Base-by-base conservation (phyloP, 352 stramenopile genomes). In the Phytophthora sansomeana region DNA sequence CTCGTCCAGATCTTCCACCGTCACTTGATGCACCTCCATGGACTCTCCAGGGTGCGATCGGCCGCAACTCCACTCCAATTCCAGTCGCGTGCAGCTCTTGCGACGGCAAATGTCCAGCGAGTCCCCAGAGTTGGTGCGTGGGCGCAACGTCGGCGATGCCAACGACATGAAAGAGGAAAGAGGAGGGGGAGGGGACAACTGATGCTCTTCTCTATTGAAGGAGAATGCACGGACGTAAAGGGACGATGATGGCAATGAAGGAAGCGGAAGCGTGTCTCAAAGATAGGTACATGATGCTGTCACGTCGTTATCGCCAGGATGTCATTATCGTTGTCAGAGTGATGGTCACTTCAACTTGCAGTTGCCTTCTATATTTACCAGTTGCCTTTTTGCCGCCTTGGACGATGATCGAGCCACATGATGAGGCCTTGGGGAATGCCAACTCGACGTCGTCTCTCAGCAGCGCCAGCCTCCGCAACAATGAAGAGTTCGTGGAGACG, bases 51-150 rank as follows among this genome's bases (percentile, higher is more conserved):
- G 46, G 42, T 74, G 69, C 42, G 57, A 48, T 8, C 61, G 48
- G 1, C 64, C 69, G 39, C 69, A 77, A 59, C 69, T 74, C 69
- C 69, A 77, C 59, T 78, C 69, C 48, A 67, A 24, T 36, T 75
- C 69, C 36, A 66, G 54, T 13, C 65, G 62, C 19, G 56, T 72
- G 56, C 70, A 78, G 70, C 65, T 74, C 52, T 67, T 68, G 47
- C 61, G 66, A 44, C 62, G 61, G 32, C 61, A 75, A 59, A 69
- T 51, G 38, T 72, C 39, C 35, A 73, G 39, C 35, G 35, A n/a
- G 35, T 41, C 13, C 35, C 14, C 35, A 16, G 35, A 41, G 35
- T 16, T 41, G 35, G 35, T 17, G 13, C 35, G 35, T 16, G 35
- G 35, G 13, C 35, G 35, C 35, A 41, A 16, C 13, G 35, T 41